phyloP scores from a whole-genome alignment of 768 basidiomycete species.

The Psilocybe cyanescens region DNA sequence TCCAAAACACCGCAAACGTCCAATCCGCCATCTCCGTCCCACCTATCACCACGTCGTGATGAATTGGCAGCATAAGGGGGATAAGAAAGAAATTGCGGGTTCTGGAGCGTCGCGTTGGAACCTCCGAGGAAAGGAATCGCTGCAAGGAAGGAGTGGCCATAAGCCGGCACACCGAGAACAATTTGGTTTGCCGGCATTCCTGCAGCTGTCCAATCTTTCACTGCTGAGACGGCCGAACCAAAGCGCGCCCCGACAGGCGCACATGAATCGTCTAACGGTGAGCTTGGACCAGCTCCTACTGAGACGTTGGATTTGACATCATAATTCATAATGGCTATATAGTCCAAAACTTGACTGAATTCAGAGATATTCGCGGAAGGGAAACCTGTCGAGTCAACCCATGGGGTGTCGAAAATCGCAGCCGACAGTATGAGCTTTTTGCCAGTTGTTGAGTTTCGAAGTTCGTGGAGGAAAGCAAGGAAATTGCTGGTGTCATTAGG shows the following conservation, averaged over 20 bases:
- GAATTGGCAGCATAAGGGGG: conserved; percentile 51
- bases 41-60: conserved; percentile 57
- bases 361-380: conserved; percentile 65
- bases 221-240: conserved; percentile 79
- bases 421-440: conserved; percentile 71
- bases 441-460: conserved; percentile 58
- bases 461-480: conserved; percentile 72
- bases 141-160: conserved; percentile 77
- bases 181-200: conserved; percentile 76
- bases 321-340: conserved; percentile 76
- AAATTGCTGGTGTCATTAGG: conserved; percentile 77
- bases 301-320: conserved; percentile 62
- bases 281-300: conserved; percentile 73
- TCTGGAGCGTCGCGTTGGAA: conserved; percentile 24
- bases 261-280: conserved; percentile 83
- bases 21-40: conserved; percentile 49
- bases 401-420: conserved; percentile 71
- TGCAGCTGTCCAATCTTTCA: conserved; percentile 75
- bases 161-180: conserved; percentile 83
- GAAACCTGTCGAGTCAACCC: conserved; percentile 55
- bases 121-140: conserved; percentile 38
- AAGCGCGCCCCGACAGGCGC: conserved; percentile 55
- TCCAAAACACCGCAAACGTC: conserved; percentile 64
- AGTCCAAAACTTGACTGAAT: conserved; percentile 75
- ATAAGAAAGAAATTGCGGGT: conserved; percentile 44